These are phyloP conservation scores for Prosopis cineraria DNA, from an alignment of 306 rosid species.

Conservation along the genomic window DNA sequence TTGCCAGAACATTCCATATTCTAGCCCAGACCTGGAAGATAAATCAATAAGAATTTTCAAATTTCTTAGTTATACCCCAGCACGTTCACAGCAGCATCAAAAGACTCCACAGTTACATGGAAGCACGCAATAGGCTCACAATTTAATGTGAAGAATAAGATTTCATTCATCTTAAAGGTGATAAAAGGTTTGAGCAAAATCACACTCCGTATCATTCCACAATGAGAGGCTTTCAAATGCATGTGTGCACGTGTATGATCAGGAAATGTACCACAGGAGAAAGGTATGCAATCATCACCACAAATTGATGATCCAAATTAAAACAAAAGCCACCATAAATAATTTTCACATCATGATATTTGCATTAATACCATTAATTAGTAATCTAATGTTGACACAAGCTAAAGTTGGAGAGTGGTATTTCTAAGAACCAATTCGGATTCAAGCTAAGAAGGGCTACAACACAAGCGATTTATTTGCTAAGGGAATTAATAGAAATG, in stretches of 20 bases:
- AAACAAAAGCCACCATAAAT: neutral
- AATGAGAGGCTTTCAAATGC: neutral
- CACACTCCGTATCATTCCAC: constrained; percentile 24
- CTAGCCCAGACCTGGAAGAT: constrained; percentile 96
- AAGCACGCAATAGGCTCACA: constrained; percentile 6
- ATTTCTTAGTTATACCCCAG: neutral
- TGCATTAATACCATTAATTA: neutral
- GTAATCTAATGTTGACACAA: neutral
- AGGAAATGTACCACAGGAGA: neutral
- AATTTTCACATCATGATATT: neutral
- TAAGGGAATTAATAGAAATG: too few relatives aligned
- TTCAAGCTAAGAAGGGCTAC: too few relatives aligned
- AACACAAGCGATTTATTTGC: too few relatives aligned
- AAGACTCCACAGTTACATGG: constrained; percentile 5
- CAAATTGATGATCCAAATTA: neutral
- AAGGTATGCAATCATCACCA: neutral
- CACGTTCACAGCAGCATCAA: constrained; percentile 27
- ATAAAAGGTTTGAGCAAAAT: constrained; percentile 18
- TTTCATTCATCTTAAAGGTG: neutral
- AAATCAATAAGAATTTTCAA: constrained; percentile 37
- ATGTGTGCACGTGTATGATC: neutral
- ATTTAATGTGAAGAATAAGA: constrained; percentile 4
- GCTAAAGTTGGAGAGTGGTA: too few relatives aligned
- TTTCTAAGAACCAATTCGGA: too few relatives aligned
- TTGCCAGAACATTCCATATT: constrained; percentile 96